These are phyloP conservation scores for Hirschioporus abietinus DNA, from an alignment of 768 basidiomycete species.

Conservation along the genomic window DNA sequence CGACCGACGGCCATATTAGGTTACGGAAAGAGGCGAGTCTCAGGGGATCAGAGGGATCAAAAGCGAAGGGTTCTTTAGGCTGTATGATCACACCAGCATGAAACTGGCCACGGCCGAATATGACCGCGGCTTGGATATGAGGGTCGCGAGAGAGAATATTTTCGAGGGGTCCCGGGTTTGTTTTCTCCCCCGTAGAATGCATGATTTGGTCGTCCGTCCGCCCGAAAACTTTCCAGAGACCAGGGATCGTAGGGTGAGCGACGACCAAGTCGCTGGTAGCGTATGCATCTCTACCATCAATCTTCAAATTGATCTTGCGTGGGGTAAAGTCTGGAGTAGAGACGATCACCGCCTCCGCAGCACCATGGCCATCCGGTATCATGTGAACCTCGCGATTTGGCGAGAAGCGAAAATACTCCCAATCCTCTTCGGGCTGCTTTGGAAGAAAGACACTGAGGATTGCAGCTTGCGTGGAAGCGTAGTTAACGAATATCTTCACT, in stretches of 20 bases:
- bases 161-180: slow-evolving; percentile 29
- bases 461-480: slow-evolving; percentile 8
- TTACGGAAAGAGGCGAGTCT: slow-evolving; percentile 30
- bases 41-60: slow-evolving; percentile 25
- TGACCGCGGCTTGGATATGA: slow-evolving; percentile 26
- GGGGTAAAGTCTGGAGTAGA: slow-evolving; percentile 14
- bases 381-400: slow-evolving; percentile 20
- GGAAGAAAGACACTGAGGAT: background rate
- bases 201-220: slow-evolving; percentile 27
- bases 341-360: slow-evolving; percentile 29
- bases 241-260: slow-evolving; percentile 33
- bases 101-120: slow-evolving; percentile 37
- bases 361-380: slow-evolving; percentile 19
- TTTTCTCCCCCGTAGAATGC: slow-evolving; percentile 28
- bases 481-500: slow-evolving; percentile 8
- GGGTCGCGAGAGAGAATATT: slow-evolving; percentile 22
- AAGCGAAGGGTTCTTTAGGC: slow-evolving; percentile 27
- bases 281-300: slow-evolving; percentile 28
- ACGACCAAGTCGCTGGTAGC: slow-evolving; percentile 36
- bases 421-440: slow-evolving; percentile 13
- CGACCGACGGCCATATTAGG: slow-evolving; percentile 34
- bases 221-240: slow-evolving; percentile 34
- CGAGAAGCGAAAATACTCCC: slow-evolving; percentile 31
- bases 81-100: slow-evolving; percentile 33
- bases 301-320: slow-evolving; percentile 26